A percentile compares a stretch with the other conserved stretches of the same genome.
phyloP scores from a whole-genome alignment of 2,329 filamentous ascomycete species.

The Talaromyces islandicus region DNA sequence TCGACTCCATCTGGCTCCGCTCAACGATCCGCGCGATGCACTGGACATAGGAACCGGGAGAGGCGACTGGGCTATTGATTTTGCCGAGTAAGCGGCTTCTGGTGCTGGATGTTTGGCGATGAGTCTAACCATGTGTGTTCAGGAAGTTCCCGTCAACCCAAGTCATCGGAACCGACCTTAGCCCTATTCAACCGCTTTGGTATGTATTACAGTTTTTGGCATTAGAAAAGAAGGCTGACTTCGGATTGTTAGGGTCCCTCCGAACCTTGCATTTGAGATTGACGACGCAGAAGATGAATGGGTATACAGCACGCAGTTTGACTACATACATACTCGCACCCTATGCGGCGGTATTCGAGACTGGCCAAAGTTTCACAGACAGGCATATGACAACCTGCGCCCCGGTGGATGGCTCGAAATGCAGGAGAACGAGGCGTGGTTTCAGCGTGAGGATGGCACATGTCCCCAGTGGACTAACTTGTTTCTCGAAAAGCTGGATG shows the following conservation, averaged over 20 bases:
- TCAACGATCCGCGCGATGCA: conserved; percentile 8
- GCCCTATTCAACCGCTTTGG: conserved; percentile 14
- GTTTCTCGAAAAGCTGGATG: conserved; percentile 35
- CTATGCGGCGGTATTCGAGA: conserved; percentile 14
- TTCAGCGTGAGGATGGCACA: conserved; percentile 33
- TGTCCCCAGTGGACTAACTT: conserved; percentile 20
- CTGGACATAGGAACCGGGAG: conserved; percentile 14
- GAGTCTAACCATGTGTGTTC: neutral
- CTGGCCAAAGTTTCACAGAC: conserved; percentile 14
- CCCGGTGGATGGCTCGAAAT: conserved; percentile 46
- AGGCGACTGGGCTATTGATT: conserved; percentile 14
- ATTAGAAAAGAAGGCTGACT: neutral
- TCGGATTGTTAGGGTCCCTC: conserved; percentile 15
- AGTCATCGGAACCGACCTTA: conserved; percentile 14
- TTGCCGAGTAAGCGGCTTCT: conserved; percentile 7
- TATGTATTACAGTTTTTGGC: neutral
- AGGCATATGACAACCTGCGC: conserved; percentile 28
- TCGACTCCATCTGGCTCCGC: conserved; percentile 11
- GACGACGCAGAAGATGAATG: conserved; percentile 21
- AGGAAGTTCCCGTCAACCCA: conserved; percentile 1
- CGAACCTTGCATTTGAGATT: conserved; percentile 18
- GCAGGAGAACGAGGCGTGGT: conserved; percentile 41
- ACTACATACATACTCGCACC: conserved; percentile 18
- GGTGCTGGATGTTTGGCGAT: neutral
- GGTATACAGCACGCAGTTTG: conserved; percentile 17